phyloP scores from a whole-genome alignment of 1,284 basidiomycete genomes.

The Tylopilus sp. region DNA sequence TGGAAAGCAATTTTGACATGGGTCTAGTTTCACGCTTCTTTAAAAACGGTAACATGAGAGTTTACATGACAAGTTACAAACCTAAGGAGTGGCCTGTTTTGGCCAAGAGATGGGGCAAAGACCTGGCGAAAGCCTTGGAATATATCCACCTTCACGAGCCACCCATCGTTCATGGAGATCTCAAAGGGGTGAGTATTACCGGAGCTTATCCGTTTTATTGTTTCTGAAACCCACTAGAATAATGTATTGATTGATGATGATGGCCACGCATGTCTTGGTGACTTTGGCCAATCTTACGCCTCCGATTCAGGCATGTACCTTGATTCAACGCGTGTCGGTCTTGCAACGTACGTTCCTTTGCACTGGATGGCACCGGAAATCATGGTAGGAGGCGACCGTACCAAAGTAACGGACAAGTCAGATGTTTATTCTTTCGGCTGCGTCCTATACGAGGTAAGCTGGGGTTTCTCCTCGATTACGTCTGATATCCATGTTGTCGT shows the following conservation, averaged over 20 bases:
- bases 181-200: constrained; percentile 34
- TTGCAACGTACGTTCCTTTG: constrained; percentile 7
- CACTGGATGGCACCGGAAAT: constrained; percentile 32
- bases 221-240: constrained; percentile 22
- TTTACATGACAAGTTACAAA: constrained; percentile 21
- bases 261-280: constrained; percentile 31
- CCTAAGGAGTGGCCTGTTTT: constrained; percentile 21
- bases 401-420: constrained; percentile 17
- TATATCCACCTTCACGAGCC: constrained; percentile 34
- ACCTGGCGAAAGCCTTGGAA: constrained; percentile 32
- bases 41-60: constrained; percentile 33
- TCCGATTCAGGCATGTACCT: constrained; percentile 25
- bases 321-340: constrained; percentile 26
- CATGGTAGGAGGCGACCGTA: constrained; percentile 7
- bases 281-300: constrained; percentile 35
- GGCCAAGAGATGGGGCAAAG: constrained; percentile 23
- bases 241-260: constrained; percentile 33
- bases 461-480: not conserved
- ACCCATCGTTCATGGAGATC: constrained; percentile 37
- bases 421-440: constrained; percentile 32
- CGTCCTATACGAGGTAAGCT: constrained; percentile 30
- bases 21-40: constrained; percentile 39
- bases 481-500: not conserved
- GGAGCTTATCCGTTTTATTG: not conserved
- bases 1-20: constrained; percentile 12